Evolutionary conservation across 78 protist species (phyloP).

Genomic region (Pelomyxa schiedti): DNA sequence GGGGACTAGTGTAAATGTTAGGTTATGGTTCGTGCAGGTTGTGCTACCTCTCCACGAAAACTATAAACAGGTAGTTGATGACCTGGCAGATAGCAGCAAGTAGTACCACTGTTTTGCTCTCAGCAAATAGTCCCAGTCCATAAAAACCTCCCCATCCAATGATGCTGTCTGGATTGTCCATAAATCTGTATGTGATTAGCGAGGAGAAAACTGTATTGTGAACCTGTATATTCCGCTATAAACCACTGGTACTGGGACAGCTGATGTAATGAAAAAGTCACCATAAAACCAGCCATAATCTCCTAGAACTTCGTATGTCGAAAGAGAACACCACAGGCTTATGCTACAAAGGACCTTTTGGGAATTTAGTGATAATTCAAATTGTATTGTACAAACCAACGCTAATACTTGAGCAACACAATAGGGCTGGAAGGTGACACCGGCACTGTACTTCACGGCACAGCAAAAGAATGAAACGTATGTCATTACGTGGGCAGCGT

Average conservation of each 20-base stretch:
- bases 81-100: constrained; percentile 38
- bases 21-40: no score
- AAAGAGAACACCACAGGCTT: constrained; percentile 27
- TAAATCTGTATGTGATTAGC: constrained; percentile 50
- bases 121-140: constrained; percentile 32
- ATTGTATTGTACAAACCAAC: no score
- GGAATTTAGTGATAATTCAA: no score
- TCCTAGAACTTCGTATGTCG: constrained; percentile 43
- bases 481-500: constrained; percentile 33
- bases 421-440: no score
- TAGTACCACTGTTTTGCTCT: constrained; percentile 28
- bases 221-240: no score
- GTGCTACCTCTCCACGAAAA: constrained; percentile 41
- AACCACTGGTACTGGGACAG: no score
- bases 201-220: no score
- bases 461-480: constrained; percentile 34
- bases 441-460: constrained; percentile 9
- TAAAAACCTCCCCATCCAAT: constrained; percentile 48
- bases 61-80: constrained; percentile 18
- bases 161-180: constrained; percentile 53
- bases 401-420: no score
- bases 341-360: constrained; percentile 29
- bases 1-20: no score
- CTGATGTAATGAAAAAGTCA: constrained; percentile 56
- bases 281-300: constrained; percentile 65